phyloP scores from a whole-genome alignment of 306 rosid genomes.

The Casuarina glauca region DNA sequence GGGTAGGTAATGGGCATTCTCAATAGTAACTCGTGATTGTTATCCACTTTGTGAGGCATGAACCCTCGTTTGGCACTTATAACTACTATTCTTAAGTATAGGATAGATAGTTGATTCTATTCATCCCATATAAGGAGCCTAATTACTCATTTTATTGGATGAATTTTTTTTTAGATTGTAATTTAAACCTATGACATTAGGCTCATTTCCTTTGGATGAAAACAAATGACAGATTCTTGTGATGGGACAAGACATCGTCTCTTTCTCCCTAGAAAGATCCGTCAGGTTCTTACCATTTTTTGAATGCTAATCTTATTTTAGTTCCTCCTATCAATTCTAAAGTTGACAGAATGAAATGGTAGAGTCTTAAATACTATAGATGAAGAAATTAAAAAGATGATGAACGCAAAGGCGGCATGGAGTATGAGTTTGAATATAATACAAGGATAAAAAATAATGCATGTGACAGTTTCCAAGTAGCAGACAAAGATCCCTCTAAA shows the following conservation, averaged over 20 bases:
- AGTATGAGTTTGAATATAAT: not conserved
- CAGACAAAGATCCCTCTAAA: not conserved
- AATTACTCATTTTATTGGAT: too few relatives aligned
- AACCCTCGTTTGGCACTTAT: too few relatives aligned
- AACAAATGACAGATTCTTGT: not conserved
- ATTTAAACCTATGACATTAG: not conserved
- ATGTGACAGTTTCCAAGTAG: not conserved
- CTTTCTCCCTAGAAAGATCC: not conserved
- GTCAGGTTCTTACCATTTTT: not conserved
- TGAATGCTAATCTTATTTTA: not conserved
- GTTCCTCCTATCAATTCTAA: not conserved
- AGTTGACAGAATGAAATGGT: not conserved
- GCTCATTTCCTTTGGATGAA: not conserved
- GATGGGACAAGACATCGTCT: not conserved
- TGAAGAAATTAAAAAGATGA: not conserved
- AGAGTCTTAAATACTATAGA: not conserved
- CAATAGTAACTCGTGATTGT: too few relatives aligned
- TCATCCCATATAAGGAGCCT: too few relatives aligned
- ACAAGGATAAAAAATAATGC: not conserved
- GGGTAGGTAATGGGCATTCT: too few relatives aligned
- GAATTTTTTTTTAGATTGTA: not conserved
- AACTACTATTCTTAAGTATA: too few relatives aligned
- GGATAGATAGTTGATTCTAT: too few relatives aligned
- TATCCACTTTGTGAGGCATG: too few relatives aligned
- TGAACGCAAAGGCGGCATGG: not conserved